Conservation (phyloP, 345 rosid species). For the Citrus australasica region DNA sequence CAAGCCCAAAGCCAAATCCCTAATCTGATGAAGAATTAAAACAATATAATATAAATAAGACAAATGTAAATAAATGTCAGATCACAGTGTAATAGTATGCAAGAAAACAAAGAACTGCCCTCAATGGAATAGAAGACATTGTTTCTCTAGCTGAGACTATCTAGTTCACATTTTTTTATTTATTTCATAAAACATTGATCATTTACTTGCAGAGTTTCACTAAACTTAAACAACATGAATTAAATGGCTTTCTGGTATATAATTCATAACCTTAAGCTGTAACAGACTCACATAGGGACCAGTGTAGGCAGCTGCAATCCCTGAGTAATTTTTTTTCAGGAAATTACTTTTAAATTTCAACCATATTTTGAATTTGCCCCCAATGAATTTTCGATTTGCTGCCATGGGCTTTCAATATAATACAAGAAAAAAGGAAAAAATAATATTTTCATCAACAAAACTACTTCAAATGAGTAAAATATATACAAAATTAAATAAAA, state of each 20-base stretch:
- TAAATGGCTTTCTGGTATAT: neutral
- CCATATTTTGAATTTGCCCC: no score
- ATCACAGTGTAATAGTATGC: neutral
- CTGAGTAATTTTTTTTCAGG: no score
- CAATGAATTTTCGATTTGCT: no score
- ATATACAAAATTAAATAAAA: no score
- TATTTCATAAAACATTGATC: neutral
- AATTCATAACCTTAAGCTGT: neutral
- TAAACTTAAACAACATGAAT: neutral
- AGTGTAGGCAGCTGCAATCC: no score
- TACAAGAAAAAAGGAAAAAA: no score
- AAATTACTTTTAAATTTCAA: no score
- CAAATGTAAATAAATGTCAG: neutral
- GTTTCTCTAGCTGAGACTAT: neutral
- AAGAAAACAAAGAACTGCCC: neutral
- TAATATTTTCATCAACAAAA: neutral
- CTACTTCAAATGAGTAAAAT: no score
- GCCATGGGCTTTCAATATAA: no score
- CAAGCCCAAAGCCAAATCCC: neutral
- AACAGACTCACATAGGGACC: no score
- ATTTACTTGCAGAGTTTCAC: neutral
- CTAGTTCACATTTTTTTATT: neutral
- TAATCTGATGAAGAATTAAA: neutral
- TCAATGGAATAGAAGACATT: neutral
- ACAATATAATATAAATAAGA: neutral